Percentiles rank a stretch among this genome's conserved stretches.
Conservation (phyloP, 108 stramenopile genomes). For the Cyclotella baltica region DNA sequence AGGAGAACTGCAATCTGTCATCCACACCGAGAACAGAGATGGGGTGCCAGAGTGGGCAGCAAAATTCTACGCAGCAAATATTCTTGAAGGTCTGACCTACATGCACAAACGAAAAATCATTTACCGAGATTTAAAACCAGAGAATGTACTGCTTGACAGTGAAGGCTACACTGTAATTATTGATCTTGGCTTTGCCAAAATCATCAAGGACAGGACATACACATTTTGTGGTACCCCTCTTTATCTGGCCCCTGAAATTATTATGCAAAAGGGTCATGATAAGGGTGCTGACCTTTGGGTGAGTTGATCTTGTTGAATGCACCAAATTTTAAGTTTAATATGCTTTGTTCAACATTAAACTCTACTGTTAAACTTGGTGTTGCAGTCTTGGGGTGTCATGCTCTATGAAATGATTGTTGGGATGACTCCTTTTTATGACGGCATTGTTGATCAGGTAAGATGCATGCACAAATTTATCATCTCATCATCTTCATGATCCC, state of each 20-base stretch:
- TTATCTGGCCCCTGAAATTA: slow-evolving; percentile 97
- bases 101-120: slow-evolving; percentile 85
- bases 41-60: slow-evolving; percentile 71
- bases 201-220: slow-evolving; percentile 85
- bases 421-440: slow-evolving; percentile 80
- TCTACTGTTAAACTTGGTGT: neutral
- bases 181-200: slow-evolving; percentile 94
- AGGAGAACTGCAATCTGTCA: slow-evolving; percentile 84
- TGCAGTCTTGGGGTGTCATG: slow-evolving; percentile 91
- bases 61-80: slow-evolving; percentile 81
- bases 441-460: slow-evolving; percentile 69
- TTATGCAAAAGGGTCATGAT: slow-evolving; percentile 94
- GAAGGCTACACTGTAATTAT: slow-evolving; percentile 91
- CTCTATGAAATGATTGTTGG: slow-evolving; percentile 95
- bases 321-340: neutral
- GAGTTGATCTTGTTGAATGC: neutral
- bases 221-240: slow-evolving; percentile 97
- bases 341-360: slow-evolving; percentile 16
- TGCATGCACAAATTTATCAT: neutral
- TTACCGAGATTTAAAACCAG: slow-evolving; percentile 97
- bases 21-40: slow-evolving; percentile 68
- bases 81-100: slow-evolving; percentile 68
- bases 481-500: neutral
- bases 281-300: slow-evolving; percentile 97
- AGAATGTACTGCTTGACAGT: slow-evolving; percentile 91